Base-by-base conservation (phyloP, 257 asterid species). In the Catharanthus roseus region DNA sequence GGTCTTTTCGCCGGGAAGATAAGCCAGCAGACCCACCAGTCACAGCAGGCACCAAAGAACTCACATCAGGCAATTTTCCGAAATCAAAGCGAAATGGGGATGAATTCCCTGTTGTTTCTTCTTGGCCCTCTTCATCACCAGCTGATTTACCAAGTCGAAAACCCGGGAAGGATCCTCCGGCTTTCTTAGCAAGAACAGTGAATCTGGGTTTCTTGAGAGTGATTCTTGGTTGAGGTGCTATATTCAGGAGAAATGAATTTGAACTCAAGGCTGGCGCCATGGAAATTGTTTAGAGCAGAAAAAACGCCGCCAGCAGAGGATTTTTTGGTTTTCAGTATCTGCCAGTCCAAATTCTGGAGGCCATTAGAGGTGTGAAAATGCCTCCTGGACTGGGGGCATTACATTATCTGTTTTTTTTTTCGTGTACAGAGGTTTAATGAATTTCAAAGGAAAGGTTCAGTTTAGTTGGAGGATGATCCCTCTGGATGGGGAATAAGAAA, bases 191-290 rank as follows among this genome's bases (percentile, higher is more conserved):
- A 68, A 78, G 83, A 16, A 84, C 81, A 23, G 85, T 69, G 16
- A 83, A 78, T 72, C 88, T 73, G 18, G 61, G 83, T 57, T 62
- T 74, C 73, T 63, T 79, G 81, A 63, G 75, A 45, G 68, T 38
- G 78, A 68, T 55, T 60, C 83, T 79, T n/a, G 95, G 79, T 45
- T 67, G 85, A 19, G 95, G 89, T 24, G 87, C 65, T 31, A 86
- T 77, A 62, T 84, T 72, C 26, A 77, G 86, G 71, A 89, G 83
- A 76, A 87, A 87, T 74, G 96, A 84, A 68, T 87, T 87, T 51
- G 97, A 89, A 81, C 95, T 75, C 26, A 91, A 91, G 50, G 96
- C 82, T 81, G 90, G 90, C 83, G 99, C 96, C 99, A 93, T 89
- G 75, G 56, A 60, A n/a, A 78, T 60, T 56, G 50, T 67, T 44